Evolutionary conservation across 495 filamentous ascomycete genomes (phyloP).

Genomic region (Annulohypoxylon nitens): DNA sequence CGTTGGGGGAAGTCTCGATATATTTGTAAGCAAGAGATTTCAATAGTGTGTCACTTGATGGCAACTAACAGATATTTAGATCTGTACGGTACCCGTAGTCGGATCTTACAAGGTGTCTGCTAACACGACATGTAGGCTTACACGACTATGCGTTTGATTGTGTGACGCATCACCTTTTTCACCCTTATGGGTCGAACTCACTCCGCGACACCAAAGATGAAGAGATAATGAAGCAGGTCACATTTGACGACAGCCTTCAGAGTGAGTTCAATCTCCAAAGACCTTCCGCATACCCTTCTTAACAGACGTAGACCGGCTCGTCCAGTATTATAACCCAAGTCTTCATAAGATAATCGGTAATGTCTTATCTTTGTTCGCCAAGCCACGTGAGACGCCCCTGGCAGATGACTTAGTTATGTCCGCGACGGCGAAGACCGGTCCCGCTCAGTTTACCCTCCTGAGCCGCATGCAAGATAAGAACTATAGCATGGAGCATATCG

Average conservation of each 20-base stretch:
- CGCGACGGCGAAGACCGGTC: conserved; percentile 51
- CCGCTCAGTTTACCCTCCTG: conserved; percentile 60
- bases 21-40: conserved; percentile 63
- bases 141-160: conserved; percentile 77
- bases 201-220: conserved; percentile 64
- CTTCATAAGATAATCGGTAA: conserved; percentile 56
- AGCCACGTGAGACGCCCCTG: conserved; percentile 61
- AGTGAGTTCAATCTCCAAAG: conserved; percentile 54
- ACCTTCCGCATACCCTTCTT: background rate
- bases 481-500: conserved; percentile 52
- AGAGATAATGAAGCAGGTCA: conserved; percentile 73
- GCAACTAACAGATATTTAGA: conserved; percentile 26
- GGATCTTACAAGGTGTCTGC: background rate
- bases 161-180: conserved; percentile 74
- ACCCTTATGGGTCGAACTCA: conserved; percentile 70
- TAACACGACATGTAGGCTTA: conserved; percentile 47
- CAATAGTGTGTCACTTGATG: conserved; percentile 20
- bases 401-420: conserved; percentile 60
- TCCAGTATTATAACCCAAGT: conserved; percentile 56
- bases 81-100: conserved; percentile 16
- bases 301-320: conserved; percentile 55
- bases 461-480: conserved; percentile 57
- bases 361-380: conserved; percentile 57
- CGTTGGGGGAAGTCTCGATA: conserved; percentile 62
- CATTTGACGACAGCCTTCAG: conserved; percentile 73